Evolutionary conservation across 2,329 filamentous ascomycete species (phyloP).

Genomic region (Kalaharituber pfeilii): DNA sequence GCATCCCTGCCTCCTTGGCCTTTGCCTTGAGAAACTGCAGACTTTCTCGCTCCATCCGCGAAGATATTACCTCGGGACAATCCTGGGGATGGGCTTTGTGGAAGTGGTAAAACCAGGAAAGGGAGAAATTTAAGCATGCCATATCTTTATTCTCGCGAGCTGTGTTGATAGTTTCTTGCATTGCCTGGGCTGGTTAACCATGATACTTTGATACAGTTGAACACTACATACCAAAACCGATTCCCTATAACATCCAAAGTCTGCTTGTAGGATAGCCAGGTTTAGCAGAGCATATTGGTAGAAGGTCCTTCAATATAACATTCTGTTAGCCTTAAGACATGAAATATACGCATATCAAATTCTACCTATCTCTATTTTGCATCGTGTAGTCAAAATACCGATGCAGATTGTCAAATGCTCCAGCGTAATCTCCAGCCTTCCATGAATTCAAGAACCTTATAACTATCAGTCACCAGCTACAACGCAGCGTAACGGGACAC

Average conservation of each 20-base stretch:
- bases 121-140: slow-evolving; percentile 79
- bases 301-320: slow-evolving; percentile 35
- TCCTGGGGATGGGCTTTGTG: slow-evolving; percentile 61
- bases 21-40: slow-evolving; percentile 70
- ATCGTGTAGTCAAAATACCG: slow-evolving; percentile 95
- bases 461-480: neutral
- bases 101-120: slow-evolving; percentile 93
- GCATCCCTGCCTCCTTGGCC: slow-evolving; percentile 72
- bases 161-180: slow-evolving; percentile 90
- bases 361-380: slow-evolving; percentile 54
- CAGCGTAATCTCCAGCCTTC: slow-evolving; percentile 76
- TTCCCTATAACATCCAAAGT: slow-evolving; percentile 81
- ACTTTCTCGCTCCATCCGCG: slow-evolving; percentile 65
- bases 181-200: slow-evolving; percentile 35
- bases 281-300: slow-evolving; percentile 95
- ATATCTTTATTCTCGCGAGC: slow-evolving; percentile 86
- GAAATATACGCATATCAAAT: neutral
- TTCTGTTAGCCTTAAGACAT: neutral
- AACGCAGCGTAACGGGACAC: neutral
- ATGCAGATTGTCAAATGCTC: slow-evolving; percentile 78
- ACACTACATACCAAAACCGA: slow-evolving; percentile 43
- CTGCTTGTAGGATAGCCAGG: slow-evolving; percentile 78
- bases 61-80: slow-evolving; percentile 53
- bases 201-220: neutral
- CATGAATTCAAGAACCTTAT: slow-evolving; percentile 73